These are phyloP conservation scores for Clavispora asparagi DNA, from an alignment of 805 yeast species.

Conservation along the genomic window DNA sequence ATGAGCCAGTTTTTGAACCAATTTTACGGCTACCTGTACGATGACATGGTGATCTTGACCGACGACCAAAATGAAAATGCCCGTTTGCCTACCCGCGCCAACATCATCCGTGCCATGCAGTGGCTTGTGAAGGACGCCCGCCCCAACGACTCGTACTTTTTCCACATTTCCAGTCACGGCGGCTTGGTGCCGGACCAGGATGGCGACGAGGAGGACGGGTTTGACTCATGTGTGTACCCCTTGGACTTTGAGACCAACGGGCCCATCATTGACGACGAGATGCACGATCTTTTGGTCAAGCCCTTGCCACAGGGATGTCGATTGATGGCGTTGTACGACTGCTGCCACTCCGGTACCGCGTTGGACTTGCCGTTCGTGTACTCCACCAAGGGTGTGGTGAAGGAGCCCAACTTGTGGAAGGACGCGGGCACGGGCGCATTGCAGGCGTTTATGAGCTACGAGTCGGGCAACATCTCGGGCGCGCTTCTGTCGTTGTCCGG, in stretches of 20 bases:
- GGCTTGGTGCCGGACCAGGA: conserved; percentile 64
- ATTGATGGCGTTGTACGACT: conserved; percentile 75
- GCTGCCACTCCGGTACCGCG: conserved; percentile 83
- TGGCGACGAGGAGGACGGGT: conserved; percentile 74
- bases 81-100: conserved; percentile 58
- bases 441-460: conserved; percentile 19
- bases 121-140: conserved; percentile 73
- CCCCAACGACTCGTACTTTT: conserved; percentile 72
- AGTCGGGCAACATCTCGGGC: conserved; percentile 31
- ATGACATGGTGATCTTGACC: conserved; percentile 56
- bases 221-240: conserved; percentile 69
- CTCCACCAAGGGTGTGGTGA: conserved; percentile 77
- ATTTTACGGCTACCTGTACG: conserved; percentile 41
- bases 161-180: conserved; percentile 88
- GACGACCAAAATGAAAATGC: conserved; percentile 46
- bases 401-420: conserved; percentile 74
- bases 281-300: conserved; percentile 67
- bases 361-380: conserved; percentile 76
- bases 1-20: conserved; percentile 39
- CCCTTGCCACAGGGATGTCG: conserved; percentile 70
- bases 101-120: conserved; percentile 72
- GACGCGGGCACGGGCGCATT: conserved; percentile 69
- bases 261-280: conserved; percentile 64
- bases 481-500: conserved; percentile 32
- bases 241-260: conserved; percentile 66